phyloP scores from a whole-genome alignment of 306 rosid genomes.

The Canavalia ensiformis region DNA sequence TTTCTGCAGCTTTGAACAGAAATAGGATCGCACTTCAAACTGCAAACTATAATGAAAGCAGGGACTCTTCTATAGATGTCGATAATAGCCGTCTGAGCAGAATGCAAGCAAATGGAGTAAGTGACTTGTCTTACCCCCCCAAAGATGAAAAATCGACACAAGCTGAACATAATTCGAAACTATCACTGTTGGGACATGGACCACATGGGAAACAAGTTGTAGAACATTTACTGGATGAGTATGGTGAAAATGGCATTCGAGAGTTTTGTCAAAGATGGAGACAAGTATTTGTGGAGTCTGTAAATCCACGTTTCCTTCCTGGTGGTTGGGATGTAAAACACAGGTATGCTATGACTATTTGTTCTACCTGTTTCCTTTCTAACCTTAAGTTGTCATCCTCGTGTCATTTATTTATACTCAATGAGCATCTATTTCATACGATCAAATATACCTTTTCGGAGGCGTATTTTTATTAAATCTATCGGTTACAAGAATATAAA shows the following conservation, averaged over 20 bases:
- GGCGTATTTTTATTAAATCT: not conserved
- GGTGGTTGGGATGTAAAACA: constrained; percentile 93
- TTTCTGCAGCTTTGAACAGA: constrained; percentile 44
- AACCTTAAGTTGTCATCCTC: constrained; percentile 7
- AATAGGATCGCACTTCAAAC: constrained; percentile 41
- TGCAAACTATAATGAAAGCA: constrained; percentile 40
- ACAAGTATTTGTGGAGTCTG: constrained; percentile 83
- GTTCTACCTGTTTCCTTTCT: constrained; percentile 11
- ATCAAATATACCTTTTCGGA: constrained; percentile 2
- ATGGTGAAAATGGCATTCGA: constrained; percentile 78
- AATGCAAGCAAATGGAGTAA: constrained; percentile 50
- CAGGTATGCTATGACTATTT: constrained; percentile 66
- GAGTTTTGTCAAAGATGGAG: constrained; percentile 95
- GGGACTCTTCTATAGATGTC: constrained; percentile 44
- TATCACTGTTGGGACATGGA: constrained; percentile 92
- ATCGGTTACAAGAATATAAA: constrained; percentile 14
- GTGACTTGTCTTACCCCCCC: constrained; percentile 36
- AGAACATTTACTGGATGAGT: constrained; percentile 74
- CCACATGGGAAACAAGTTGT: constrained; percentile 96
- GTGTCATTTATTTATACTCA: constrained; percentile 7
- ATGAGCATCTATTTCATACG: constrained; percentile 20
- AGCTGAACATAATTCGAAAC: constrained; percentile 65
- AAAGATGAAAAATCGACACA: constrained; percentile 49
- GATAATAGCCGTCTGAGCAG: constrained; percentile 43
- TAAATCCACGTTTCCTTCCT: constrained; percentile 89